Evolutionary conservation across 176 grass and related monocot genomes (phyloP), one percentile per base, ranked within the genome.

Genomic region (Hordeum marinum): DNA sequence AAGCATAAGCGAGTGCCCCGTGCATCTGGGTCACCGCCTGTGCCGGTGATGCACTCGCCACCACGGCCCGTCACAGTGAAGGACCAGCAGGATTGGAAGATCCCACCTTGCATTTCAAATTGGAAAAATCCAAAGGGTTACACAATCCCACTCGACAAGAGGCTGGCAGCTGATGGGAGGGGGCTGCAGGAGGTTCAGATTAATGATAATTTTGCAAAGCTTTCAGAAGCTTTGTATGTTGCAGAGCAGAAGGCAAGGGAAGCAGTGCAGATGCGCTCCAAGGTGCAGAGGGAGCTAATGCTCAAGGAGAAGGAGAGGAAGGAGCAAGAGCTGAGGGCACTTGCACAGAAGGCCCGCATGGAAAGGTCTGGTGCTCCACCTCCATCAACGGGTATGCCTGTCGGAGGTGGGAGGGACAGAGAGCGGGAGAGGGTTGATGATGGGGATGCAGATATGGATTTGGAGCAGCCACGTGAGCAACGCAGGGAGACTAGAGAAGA

Each of bases 91-190:
- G 95, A 98, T 72, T 98, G 95, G 95, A 98, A 98, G 93, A 98
- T 98, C 25, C 96, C 96, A 6, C 96, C 96, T 31, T 98, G 96
- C 65, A 98, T 98, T 29, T 98, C 96, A n/a, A 98, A 98, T 68
- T 98, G 96, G 96, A 98, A 98, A 79, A 98, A 98, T 27, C 96
- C 96, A 12, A 98, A 98, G 89, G 96, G 96, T 59, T 98, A 98
- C 67, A 98, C 96, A 3, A 98, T 98, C 70, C 96, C 95, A 13
- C 90, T 98, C 60, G 96, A 98, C 68, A 98, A 98, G 78, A 84
- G 96, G 82, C 48, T 98, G 81, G 96, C 96, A 32, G 96, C 96
- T 62, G 96, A 98, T 27, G 96, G 96, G 3, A 89, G 96, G 45
- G 96, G 93, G 25, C 85, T 98, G 77, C 96, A 98, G 77, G 96